Conservation (phyloP, 192 early-diverging fungal species). For the Coemansia sp. region DNA sequence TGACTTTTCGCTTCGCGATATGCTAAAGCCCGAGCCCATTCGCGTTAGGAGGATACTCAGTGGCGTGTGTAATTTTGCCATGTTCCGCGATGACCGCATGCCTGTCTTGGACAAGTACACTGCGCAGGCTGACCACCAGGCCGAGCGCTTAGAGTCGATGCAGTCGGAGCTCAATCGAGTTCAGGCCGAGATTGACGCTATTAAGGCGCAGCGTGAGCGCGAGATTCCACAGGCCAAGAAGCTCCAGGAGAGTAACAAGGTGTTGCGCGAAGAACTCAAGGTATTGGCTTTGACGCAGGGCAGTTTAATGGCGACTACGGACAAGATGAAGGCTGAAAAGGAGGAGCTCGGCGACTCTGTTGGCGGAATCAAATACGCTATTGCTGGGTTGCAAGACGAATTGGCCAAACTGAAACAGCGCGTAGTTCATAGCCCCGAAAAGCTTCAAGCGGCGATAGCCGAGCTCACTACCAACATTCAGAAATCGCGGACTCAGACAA, state of each 20-base stretch:
- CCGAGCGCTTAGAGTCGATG: constrained; percentile 32
- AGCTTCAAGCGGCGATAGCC: constrained; percentile 62
- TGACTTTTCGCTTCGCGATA: constrained; percentile 75
- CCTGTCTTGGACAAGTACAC: constrained; percentile 64
- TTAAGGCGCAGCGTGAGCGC: constrained; percentile 53
- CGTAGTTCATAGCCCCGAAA: constrained; percentile 75
- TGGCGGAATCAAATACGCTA: constrained; percentile 45
- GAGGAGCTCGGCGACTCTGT: constrained; percentile 56
- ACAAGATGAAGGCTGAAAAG: constrained; percentile 54
- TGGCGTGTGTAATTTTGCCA: constrained; percentile 86
- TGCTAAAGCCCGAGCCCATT: constrained; percentile 72
- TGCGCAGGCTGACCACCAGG: constrained; percentile 55
- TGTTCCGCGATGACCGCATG: constrained; percentile 81
- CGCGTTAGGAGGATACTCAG: constrained; percentile 71
- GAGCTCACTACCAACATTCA: constrained; percentile 58
- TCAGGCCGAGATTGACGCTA: constrained; percentile 55
- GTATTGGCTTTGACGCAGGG: constrained; percentile 51
- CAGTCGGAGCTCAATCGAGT: constrained; percentile 60
- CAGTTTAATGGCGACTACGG: constrained; percentile 41
- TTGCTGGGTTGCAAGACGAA: constrained; percentile 56
- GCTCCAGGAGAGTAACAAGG: constrained; percentile 54
- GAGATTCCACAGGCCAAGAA: constrained; percentile 55
- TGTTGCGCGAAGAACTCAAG: constrained; percentile 57
- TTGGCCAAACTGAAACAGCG: constrained; percentile 56
- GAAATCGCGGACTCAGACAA: constrained; percentile 49